Percentiles rank a stretch among this genome's conserved stretches.
phyloP scores from a whole-genome alignment of 331 rosid genomes.

The Quercus phellos region DNA sequence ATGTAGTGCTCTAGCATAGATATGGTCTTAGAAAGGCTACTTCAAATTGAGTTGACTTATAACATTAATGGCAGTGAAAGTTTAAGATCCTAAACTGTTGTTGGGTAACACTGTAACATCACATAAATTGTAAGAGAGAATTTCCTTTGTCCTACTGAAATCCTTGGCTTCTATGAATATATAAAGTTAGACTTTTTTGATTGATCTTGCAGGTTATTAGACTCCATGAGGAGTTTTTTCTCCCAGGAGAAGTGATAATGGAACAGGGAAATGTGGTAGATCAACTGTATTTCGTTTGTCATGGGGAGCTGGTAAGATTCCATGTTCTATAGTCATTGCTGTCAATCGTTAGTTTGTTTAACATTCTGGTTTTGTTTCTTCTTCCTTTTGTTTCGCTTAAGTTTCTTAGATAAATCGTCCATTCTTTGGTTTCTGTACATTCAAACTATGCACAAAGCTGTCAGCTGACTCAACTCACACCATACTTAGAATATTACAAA shows the following conservation, averaged over 20 bases:
- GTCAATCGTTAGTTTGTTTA: background rate
- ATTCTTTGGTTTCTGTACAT: background rate
- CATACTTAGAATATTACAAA: background rate
- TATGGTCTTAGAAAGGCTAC: background rate
- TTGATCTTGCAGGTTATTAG: conserved; percentile 57
- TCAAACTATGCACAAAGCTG: conserved; percentile 6
- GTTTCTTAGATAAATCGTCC: conserved; percentile 7
- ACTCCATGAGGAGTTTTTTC: conserved; percentile 92
- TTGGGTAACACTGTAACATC: background rate
- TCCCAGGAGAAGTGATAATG: conserved; percentile 92
- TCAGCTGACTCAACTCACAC: background rate
- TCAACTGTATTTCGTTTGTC: conserved; percentile 91
- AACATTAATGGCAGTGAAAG: background rate
- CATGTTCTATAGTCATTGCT: conserved; percentile 6
- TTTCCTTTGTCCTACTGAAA: background rate
- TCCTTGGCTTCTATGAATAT: conserved; percentile 6
- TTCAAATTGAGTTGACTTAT: background rate
- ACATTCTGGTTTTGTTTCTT: conserved; percentile 5
- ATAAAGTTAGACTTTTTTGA: conserved; percentile 5
- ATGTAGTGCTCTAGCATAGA: background rate
- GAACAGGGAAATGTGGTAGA: conserved; percentile 89
- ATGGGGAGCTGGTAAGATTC: conserved; percentile 78
- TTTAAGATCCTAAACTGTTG: background rate
- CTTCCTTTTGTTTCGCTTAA: background rate
- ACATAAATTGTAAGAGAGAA: background rate